Evolutionary conservation across 1,284 basidiomycete species (phyloP), one percentile per base, ranked within the genome.

Genomic region (Cryptococcus maquisensis): DNA sequence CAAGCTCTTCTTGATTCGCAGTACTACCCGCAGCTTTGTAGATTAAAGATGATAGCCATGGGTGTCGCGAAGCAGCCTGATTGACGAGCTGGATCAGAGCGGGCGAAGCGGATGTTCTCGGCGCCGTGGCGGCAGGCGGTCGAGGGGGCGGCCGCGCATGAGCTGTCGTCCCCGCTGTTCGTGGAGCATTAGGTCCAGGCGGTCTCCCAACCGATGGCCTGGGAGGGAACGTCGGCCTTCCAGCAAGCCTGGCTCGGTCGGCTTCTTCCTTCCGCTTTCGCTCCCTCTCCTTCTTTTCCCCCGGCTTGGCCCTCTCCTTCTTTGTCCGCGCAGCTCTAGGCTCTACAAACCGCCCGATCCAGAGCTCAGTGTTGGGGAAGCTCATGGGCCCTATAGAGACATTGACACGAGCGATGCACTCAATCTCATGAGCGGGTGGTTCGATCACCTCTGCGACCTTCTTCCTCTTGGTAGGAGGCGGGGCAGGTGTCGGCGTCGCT

Each of bases 21-120:
- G 61, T 62, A 46, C 62, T 67, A 21, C 70, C 59, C n/a, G 72
- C 72, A 1, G 72, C 72, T 59, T 73, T 74, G 62, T 74, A 72
- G 24, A 74, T 74, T 24, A 74, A 56, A 4, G 68, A 57, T 1
- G 69, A 69, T 0, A 74, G 60, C 72, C 72, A 74, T 3, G 65
- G 65, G 43, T 69, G 61, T 39, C 65, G 63, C 0, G 67, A 57
- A 0, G 72, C 72, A 3, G 72, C 72, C 35, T 63, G 62, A 49
- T 74, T 74, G 37, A 74, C 72, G 35, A 68, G 58, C 44, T 69
- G 67, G 36, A 74, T 74, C 21, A 74, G 59, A 3, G 57, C 52
- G 6, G 59, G 59, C 4, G 59, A 61, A 26, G 56, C 52, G 16
- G 57, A 52, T n/a, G 55, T 44, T 15, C 38, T 21, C 4, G 53